Conservation (phyloP, 2,329 filamentous ascomycete species). For the Neopestalotiopsis rosae region DNA sequence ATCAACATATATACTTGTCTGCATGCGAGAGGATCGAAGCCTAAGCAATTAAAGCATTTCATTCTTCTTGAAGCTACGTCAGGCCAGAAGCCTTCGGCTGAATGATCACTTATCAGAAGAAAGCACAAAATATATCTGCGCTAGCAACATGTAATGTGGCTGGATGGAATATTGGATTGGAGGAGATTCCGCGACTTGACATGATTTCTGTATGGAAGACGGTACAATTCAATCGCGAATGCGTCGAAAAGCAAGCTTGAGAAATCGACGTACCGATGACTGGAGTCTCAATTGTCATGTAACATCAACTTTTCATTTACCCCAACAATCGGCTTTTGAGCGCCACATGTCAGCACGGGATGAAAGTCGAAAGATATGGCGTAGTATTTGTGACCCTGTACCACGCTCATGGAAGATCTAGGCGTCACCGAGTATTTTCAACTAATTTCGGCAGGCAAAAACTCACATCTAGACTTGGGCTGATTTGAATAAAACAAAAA, state of each 20-base stretch:
- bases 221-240: background rate
- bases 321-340: background rate
- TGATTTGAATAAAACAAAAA: background rate
- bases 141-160: background rate
- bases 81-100: background rate
- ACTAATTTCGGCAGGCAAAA: background rate
- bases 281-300: background rate
- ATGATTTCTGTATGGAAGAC: background rate
- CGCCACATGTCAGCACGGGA: background rate
- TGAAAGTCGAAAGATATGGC: background rate
- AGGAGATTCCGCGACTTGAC: background rate
- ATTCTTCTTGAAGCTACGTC: background rate
- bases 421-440: background rate
- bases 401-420: background rate
- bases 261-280: background rate
- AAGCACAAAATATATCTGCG: background rate
- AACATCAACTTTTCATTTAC: background rate
- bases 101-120: background rate
- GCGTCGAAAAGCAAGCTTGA: background rate
- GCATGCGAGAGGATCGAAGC: too few species aligned
- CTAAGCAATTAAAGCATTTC: too few species aligned
- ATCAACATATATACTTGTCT: too few species aligned
- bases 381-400: background rate
- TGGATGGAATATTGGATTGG: background rate
- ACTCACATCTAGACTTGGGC: background rate